Evolutionary conservation across 108 stramenopile species (phyloP).

Genomic region (Pelagomonas calceolata): DNA sequence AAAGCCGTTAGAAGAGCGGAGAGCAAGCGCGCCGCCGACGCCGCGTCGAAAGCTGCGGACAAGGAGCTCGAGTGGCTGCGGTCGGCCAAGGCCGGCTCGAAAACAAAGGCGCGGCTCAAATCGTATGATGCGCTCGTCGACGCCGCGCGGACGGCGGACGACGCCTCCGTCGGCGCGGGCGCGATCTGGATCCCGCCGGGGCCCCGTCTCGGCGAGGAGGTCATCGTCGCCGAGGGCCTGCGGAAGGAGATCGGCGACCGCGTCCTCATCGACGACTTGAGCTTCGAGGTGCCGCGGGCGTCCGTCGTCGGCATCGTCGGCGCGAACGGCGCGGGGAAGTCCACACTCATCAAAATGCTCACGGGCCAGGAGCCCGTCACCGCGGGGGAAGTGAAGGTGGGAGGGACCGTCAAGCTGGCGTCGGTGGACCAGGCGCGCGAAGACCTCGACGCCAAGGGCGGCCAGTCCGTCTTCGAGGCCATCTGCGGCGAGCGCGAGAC

Average conservation of each 20-base stretch:
- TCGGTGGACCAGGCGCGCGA: constrained; percentile 86
- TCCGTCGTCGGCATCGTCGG: constrained; percentile 83
- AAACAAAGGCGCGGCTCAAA: constrained; percentile 73
- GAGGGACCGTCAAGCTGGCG: constrained; percentile 73
- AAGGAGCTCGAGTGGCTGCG: constrained; percentile 83
- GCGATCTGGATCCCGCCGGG: constrained; percentile 91
- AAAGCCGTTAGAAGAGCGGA: constrained; percentile 60
- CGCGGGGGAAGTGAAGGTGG: constrained; percentile 59
- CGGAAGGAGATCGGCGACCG: constrained; percentile 65
- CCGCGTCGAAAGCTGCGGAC: constrained; percentile 62
- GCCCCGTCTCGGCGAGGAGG: constrained; percentile 71
- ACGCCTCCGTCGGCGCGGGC: constrained; percentile 48
- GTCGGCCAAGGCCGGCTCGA: constrained; percentile 72
- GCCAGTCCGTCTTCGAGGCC: constrained; percentile 78
- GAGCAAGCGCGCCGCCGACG: constrained; percentile 59
- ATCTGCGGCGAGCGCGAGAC: constrained; percentile 67
- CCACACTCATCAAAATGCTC: constrained; percentile 77
- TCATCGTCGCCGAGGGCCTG: constrained; percentile 61
- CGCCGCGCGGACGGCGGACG: constrained; percentile 59
- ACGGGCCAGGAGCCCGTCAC: constrained; percentile 68
- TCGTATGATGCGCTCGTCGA: constrained; percentile 75
- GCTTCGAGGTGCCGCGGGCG: constrained; percentile 70
- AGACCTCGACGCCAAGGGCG: constrained; percentile 45
- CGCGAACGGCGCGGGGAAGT: constrained; percentile 66
- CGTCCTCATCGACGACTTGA: constrained; percentile 65